Percentiles rank a stretch among this genome's conserved stretches.
Evolutionary conservation across 2,329 filamentous ascomycete species (phyloP).

Genomic region (Colletotrichum sp.): DNA sequence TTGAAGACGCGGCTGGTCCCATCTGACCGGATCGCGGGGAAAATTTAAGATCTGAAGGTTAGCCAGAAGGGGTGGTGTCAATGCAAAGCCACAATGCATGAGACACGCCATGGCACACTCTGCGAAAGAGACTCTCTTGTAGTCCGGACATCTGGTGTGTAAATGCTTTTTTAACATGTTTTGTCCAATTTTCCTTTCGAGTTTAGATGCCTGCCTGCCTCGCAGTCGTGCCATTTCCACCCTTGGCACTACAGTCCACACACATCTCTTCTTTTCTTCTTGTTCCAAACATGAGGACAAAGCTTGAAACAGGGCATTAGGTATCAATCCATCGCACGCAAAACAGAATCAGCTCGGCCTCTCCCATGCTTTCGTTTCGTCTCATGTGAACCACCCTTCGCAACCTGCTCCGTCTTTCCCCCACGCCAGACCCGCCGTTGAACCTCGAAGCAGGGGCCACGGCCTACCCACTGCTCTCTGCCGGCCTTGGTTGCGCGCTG

Average conservation of each 20-base stretch:
- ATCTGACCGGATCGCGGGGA: neutral
- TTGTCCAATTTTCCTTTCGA: conserved; percentile 3
- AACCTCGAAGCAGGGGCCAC: neutral
- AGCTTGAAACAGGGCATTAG: conserved; percentile 16
- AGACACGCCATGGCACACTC: neutral
- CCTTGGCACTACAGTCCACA: neutral
- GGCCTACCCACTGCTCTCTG: neutral
- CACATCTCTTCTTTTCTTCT: neutral
- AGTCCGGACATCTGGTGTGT: neutral
- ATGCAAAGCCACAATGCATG: neutral
- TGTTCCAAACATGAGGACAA: conserved; percentile 8
- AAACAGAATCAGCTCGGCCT: conserved; percentile 2
- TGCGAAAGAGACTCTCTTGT: neutral
- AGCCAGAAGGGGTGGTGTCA: neutral
- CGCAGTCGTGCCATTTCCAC: neutral
- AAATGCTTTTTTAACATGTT: conserved; percentile 6
- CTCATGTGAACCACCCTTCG: conserved; percentile 6
- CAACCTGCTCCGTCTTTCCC: neutral
- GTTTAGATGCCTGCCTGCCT: neutral
- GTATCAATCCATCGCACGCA: conserved; percentile 15
- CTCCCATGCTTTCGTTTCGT: conserved; percentile 18
- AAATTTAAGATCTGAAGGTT: neutral
- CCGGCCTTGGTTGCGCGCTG: neutral
- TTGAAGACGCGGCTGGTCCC: neutral
- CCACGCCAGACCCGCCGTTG: neutral